Evolutionary conservation across 1,284 basidiomycete species (phyloP).

Genomic region (Cutaneotrichosporon cavernicola): DNA sequence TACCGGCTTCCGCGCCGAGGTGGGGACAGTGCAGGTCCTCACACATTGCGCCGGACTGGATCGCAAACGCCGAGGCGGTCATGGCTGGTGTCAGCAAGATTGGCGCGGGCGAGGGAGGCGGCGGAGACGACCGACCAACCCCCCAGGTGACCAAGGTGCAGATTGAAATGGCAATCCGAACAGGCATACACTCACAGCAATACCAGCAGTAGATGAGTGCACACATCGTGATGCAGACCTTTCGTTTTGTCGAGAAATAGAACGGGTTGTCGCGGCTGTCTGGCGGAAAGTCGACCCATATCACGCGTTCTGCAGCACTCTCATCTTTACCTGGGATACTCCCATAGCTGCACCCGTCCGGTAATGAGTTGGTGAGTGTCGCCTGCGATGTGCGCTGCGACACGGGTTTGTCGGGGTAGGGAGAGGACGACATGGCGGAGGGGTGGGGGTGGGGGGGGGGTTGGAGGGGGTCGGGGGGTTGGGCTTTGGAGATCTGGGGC

Average conservation of each 20-base stretch:
- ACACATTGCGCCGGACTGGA: slow-evolving; percentile 63
- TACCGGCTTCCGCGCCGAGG: slow-evolving; percentile 63
- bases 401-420: neutral
- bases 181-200: slow-evolving; percentile 53
- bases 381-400: slow-evolving; percentile 17
- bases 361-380: slow-evolving; percentile 18
- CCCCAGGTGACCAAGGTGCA: too few relatives aligned
- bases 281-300: slow-evolving; percentile 62
- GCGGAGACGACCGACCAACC: neutral
- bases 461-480: too few relatives aligned
- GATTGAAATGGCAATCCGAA: neutral
- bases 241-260: slow-evolving; percentile 58
- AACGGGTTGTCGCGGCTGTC: slow-evolving; percentile 61
- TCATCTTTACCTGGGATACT: slow-evolving; percentile 10
- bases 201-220: slow-evolving; percentile 62
- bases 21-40: slow-evolving; percentile 63
- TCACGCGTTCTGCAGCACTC: slow-evolving; percentile 27
- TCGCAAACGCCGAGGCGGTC: slow-evolving; percentile 61
- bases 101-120: too few relatives aligned
- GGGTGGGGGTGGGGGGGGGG: neutral
- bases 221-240: slow-evolving; percentile 63
- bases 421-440: neutral
- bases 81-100: slow-evolving; percentile 54
- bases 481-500: neutral
- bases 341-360: slow-evolving; percentile 20